phyloP scores from a whole-genome alignment of 2,329 filamentous ascomycete genomes.

The Arthrobotrys sphaeroides region DNA sequence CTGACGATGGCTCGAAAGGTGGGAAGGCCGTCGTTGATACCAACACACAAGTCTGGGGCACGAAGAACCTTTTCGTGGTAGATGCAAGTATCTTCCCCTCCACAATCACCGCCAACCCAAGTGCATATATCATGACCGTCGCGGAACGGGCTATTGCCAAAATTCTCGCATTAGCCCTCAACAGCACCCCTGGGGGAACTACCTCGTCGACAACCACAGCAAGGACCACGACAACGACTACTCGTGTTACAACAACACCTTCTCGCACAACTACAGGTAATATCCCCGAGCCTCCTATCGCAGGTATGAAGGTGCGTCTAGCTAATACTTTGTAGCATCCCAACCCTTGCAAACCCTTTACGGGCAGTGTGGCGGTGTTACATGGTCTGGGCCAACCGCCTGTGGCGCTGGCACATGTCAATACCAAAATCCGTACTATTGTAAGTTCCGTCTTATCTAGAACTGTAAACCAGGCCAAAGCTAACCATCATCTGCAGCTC shows the following conservation, averaged over 20 bases:
- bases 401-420: constrained; percentile 60
- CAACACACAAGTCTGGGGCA: constrained; percentile 73
- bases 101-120: constrained; percentile 74
- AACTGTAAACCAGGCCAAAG: too few relatives aligned
- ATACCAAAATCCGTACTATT: constrained; percentile 59
- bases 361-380: constrained; percentile 60
- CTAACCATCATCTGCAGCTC: neutral
- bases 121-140: constrained; percentile 71
- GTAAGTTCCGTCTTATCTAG: constrained; percentile 4
- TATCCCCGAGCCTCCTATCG: neutral
- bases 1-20: constrained; percentile 65
- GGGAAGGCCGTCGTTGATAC: constrained; percentile 69
- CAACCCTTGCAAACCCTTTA: constrained; percentile 24
- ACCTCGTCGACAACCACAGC: constrained; percentile 8
- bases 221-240: neutral
- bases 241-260: neutral
- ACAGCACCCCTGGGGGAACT: constrained; percentile 45
- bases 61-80: constrained; percentile 74
- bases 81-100: constrained; percentile 76
- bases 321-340: constrained; percentile 10
- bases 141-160: constrained; percentile 70
- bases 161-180: constrained; percentile 63
- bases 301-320: neutral
- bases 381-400: constrained; percentile 59
- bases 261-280: constrained; percentile 23